These are phyloP conservation scores for Anthoceros angustus DNA, from an alignment of 225 moss, liverwort and hornwort genomes.

Conservation along the genomic window DNA sequence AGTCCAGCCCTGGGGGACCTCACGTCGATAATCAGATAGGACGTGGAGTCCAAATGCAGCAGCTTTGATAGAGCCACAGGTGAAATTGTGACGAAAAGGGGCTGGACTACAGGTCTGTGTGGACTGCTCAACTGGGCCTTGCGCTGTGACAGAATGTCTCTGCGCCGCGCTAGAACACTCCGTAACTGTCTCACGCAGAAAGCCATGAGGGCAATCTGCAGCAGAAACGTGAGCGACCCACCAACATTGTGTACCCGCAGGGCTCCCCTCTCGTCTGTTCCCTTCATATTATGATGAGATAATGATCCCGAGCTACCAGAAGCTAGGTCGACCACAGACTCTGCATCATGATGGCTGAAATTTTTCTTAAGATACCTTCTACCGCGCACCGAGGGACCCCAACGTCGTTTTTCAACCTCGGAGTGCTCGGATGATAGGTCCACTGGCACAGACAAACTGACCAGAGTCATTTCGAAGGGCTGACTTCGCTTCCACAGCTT, in stretches of 20 bases:
- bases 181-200: conserved; percentile 86
- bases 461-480: too few relatives aligned
- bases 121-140: conserved; percentile 21
- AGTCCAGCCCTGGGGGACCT: conserved; percentile 33
- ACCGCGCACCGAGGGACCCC: too few relatives aligned
- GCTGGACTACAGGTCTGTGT: conserved; percentile 48
- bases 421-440: too few relatives aligned
- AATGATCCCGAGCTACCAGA: too few relatives aligned
- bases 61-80: conserved; percentile 54
- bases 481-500: too few relatives aligned
- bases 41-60: conserved; percentile 53
- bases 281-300: not conserved
- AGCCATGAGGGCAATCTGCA: conserved; percentile 78
- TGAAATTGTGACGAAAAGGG: conserved; percentile 46
- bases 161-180: conserved; percentile 49
- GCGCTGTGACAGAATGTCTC: conserved; percentile 25
- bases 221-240: conserved; percentile 62
- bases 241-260: conserved; percentile 48
- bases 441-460: too few relatives aligned
- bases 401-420: too few relatives aligned
- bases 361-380: too few relatives aligned
- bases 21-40: conserved; percentile 61
- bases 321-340: too few relatives aligned
- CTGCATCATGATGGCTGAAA: too few relatives aligned
- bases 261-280: conserved; percentile 14